Base-by-base conservation (phyloP, 805 yeast genomes). In the Candida adriatica region DNA sequence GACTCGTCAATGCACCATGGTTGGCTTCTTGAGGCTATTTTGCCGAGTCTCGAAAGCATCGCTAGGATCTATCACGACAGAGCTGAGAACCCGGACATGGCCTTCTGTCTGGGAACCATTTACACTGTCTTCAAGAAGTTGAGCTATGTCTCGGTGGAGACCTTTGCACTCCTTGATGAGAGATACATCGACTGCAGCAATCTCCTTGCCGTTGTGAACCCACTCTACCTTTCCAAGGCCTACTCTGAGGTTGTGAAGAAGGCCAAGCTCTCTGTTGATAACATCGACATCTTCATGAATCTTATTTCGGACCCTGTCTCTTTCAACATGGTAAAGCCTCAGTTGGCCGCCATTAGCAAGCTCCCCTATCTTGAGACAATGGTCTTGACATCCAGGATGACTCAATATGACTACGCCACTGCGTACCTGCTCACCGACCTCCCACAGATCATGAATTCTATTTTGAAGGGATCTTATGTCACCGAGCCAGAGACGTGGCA, bases 361-460 rank as follows among this genome's bases (percentile, higher is more conserved):
- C 32, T 47, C 1, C 46, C 52, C 5, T 48, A 47, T 18, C 21
- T 47, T 13, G 46, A 48, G n/a, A 16, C 45, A 4, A 35, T 50
- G 26, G 46, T 42, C 2, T 21, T 50, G 1, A 23, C 44, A 4
- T 20, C 27, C 3, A 21, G 20, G 1, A 13, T 50, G 3, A 19
- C 48, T 2, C 25, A 31, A 9, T 35, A 23, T 24, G 23, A 26
- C 1, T 38, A 48, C 25, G 30, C 48, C 3, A 17, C 41, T 1
- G 8, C n/a, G 1, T 47, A 37, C 14, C 34, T 50, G 8, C 16
- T 47, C 4, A 18, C 23, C 5, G 38, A 41, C 4, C 15, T 43
- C 4, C 53, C 54, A 15, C 45, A 37, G 13, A 39, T 50, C 5
- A 46, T 50, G 53, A 48, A 46, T 25, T 42, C 39, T 16, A 18